Evolutionary conservation across 2,329 filamentous ascomycete genomes (phyloP).

Genomic region (Talaromyces sp.): DNA sequence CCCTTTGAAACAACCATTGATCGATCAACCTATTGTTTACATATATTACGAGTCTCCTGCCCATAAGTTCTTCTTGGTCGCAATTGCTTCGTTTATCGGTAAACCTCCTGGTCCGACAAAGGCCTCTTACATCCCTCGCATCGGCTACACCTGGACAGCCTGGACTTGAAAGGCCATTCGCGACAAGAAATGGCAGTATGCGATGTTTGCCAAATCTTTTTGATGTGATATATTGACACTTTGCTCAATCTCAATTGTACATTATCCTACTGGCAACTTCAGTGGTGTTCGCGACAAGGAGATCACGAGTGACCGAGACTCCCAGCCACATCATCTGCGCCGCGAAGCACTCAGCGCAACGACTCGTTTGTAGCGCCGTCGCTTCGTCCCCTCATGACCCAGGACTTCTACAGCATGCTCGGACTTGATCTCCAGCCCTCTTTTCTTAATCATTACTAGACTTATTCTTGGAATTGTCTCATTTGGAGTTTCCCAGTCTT

Average conservation of each 20-base stretch:
- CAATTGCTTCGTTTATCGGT: neutral
- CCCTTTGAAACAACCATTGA: neutral
- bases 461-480: neutral
- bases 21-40: neutral
- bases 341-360: slow-evolving; percentile 7
- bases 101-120: neutral
- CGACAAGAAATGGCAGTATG: slow-evolving; percentile 13
- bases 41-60: neutral
- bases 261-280: neutral
- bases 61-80: too few relatives aligned
- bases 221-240: neutral
- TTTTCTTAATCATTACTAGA: neutral
- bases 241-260: neutral
- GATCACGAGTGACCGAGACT: neutral
- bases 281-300: neutral
- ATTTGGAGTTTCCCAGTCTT: neutral
- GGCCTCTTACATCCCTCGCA: neutral
- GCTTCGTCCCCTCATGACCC: slow-evolving; percentile 10
- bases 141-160: neutral
- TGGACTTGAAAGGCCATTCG: neutral
- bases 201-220: slow-evolving; percentile 6
- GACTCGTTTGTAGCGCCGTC: slow-evolving; percentile 10
- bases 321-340: slow-evolving; percentile 11
- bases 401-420: slow-evolving; percentile 7
- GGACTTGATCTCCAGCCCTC: neutral